Percentiles rank a stretch among this genome's conserved stretches.
phyloP scores from a whole-genome alignment of 768 basidiomycete species.

The Galerina sulciceps region DNA sequence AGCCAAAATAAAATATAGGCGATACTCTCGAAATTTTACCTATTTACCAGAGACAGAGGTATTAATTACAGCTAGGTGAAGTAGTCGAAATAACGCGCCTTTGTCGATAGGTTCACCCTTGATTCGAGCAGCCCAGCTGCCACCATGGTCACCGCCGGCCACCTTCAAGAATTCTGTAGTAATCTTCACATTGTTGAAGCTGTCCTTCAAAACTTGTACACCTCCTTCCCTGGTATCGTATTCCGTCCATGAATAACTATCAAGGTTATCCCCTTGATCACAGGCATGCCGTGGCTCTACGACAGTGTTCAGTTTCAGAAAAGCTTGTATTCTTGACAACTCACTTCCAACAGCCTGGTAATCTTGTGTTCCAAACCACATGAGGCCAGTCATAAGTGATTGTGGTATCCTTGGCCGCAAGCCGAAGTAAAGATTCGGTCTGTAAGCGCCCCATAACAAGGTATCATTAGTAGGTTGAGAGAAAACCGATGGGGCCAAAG shows the following conservation, averaged over 20 bases:
- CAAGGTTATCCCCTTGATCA: conserved; percentile 83
- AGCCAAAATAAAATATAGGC: conserved; percentile 83
- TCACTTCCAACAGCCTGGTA: conserved; percentile 71
- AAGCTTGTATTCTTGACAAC: conserved; percentile 25
- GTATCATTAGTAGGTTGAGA: conserved; percentile 51
- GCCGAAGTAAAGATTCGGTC: conserved; percentile 96
- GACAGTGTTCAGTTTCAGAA: not conserved
- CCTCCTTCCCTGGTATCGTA: conserved; percentile 89
- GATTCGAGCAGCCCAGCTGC: conserved; percentile 88
- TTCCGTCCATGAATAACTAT: conserved; percentile 84
- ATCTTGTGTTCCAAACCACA: conserved; percentile 93
- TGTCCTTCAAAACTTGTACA: conserved; percentile 82
- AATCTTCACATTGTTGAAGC: conserved; percentile 81
- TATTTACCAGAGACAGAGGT: conserved; percentile 23
- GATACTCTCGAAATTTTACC: conserved; percentile 67
- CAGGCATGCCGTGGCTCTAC: conserved; percentile 84
- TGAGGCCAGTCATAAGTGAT: conserved; percentile 89
- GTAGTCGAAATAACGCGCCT: conserved; percentile 42
- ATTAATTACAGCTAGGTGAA: not conserved
- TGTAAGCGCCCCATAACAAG: conserved; percentile 83
- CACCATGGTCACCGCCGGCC: conserved; percentile 80
- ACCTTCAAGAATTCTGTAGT: conserved; percentile 87
- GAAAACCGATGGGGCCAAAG: conserved; percentile 42
- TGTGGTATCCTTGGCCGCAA: conserved; percentile 83
- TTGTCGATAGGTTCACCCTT: conserved; percentile 77